A percentile compares a stretch with the other conserved stretches of the same genome.
Conservation (phyloP, 495 filamentous ascomycete species). For the Tuber magnatum region DNA sequence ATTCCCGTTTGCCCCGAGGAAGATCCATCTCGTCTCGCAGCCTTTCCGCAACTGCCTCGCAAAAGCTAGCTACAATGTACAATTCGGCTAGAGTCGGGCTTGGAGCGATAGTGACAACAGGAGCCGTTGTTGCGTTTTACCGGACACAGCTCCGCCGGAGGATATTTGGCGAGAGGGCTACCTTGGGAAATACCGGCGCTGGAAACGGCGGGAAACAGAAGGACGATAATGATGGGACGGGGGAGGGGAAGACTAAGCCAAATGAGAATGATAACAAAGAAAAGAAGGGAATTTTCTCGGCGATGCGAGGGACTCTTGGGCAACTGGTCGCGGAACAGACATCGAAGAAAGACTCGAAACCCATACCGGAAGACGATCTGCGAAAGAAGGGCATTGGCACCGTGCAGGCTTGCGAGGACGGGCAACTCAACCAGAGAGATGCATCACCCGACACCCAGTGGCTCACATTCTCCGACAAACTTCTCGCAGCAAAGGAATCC, state of each 20-base stretch:
- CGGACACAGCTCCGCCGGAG: slow-evolving; percentile 23
- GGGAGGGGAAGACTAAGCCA: slow-evolving; percentile 6
- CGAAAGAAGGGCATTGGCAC: slow-evolving; percentile 5
- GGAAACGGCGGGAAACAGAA: background rate
- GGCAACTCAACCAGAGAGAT: slow-evolving; percentile 9
- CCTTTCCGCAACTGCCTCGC: background rate
- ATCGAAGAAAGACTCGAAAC: slow-evolving; percentile 12
- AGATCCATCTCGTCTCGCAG: background rate
- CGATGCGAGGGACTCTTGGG: background rate
- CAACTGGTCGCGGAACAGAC: slow-evolving; percentile 12
- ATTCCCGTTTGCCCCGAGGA: background rate
- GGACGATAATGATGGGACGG: slow-evolving; percentile 1
- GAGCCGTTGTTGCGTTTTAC: slow-evolving; percentile 30
- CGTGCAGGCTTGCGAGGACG: background rate
- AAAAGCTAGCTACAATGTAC: slow-evolving; percentile 20
- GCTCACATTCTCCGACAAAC: slow-evolving; percentile 36
- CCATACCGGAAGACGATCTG: slow-evolving; percentile 7
- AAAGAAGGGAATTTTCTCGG: background rate
- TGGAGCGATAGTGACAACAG: slow-evolving; percentile 29
- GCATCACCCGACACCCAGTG: slow-evolving; percentile 31
- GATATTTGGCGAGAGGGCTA: background rate
- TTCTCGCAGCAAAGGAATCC: slow-evolving; percentile 31
- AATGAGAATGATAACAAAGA: slow-evolving; percentile 3
- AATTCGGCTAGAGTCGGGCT: slow-evolving; percentile 30
- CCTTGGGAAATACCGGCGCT: background rate